phyloP scores from a whole-genome alignment of 352 stramenopile species.

The Globisporangium recalcitrans region DNA sequence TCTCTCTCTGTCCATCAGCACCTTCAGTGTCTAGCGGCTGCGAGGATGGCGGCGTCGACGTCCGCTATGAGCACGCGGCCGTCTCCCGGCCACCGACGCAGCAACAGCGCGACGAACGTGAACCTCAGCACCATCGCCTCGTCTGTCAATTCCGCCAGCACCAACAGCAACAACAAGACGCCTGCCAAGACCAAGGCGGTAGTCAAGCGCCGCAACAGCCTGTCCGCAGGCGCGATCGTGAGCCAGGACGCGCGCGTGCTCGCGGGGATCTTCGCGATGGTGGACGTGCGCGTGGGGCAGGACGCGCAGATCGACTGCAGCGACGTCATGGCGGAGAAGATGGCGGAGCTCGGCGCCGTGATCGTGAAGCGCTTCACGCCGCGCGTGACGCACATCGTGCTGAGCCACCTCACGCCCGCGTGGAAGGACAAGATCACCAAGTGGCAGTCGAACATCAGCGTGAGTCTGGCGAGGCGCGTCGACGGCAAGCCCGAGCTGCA shows the following conservation, averaged over 20 bases:
- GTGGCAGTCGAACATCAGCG: slow-evolving; percentile 39
- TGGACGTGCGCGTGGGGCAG: slow-evolving; percentile 65
- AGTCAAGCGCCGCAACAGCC: slow-evolving; percentile 17
- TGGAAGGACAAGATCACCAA: slow-evolving; percentile 76
- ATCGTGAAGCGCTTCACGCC: slow-evolving; percentile 63
- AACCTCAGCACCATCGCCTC: background rate
- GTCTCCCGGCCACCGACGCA: slow-evolving; percentile 6
- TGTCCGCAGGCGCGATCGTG: slow-evolving; percentile 7
- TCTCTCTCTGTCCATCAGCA: background rate
- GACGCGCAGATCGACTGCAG: slow-evolving; percentile 80
- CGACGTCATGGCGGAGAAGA: slow-evolving; percentile 59
- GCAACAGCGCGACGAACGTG: slow-evolving; percentile 10
- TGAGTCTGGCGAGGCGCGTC: slow-evolving; percentile 19
- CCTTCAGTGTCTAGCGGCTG: background rate
- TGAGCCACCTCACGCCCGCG: slow-evolving; percentile 54
- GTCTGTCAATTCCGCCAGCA: background rate
- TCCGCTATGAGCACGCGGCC: slow-evolving; percentile 6
- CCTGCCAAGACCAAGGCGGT: slow-evolving; percentile 11
- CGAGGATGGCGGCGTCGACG: slow-evolving; percentile 8
- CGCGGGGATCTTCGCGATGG: slow-evolving; percentile 56
- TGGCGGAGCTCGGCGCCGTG: slow-evolving; percentile 54
- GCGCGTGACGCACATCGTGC: slow-evolving; percentile 72
- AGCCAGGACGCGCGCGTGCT: slow-evolving; percentile 17
- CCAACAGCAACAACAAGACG: slow-evolving; percentile 3
- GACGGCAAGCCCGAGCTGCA: slow-evolving; percentile 37